Conservation (phyloP, 352 stramenopile genomes). For the Saprolegnia diclina region DNA sequence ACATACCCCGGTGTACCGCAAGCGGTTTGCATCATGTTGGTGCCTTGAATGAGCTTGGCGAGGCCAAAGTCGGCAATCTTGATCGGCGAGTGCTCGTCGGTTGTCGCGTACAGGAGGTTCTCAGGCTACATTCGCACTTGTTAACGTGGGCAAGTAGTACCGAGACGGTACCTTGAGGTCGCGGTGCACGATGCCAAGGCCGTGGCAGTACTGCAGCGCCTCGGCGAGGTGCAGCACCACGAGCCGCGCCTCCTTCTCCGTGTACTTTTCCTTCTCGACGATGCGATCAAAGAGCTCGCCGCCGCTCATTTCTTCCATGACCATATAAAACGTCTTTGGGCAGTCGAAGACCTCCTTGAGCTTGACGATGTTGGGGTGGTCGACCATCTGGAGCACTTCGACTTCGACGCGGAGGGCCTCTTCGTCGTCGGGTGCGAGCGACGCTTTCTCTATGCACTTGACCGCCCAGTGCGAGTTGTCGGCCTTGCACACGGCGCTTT, state of each 20-base stretch:
- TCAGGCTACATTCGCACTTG: conserved; percentile 41
- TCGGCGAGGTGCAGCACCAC: conserved; percentile 82
- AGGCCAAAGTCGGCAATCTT: conserved; percentile 92
- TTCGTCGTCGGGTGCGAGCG: conserved; percentile 70
- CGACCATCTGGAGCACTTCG: conserved; percentile 70
- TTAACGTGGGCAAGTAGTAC: background rate
- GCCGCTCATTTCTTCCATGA: conserved; percentile 89
- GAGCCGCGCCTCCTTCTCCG: conserved; percentile 75
- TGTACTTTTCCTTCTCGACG: conserved; percentile 89
- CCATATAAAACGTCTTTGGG: conserved; percentile 88
- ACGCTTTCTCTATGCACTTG: conserved; percentile 83
- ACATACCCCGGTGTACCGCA: conserved; percentile 96
- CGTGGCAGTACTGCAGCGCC: conserved; percentile 85
- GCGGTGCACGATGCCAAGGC: conserved; percentile 86
- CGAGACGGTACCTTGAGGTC: conserved; percentile 53
- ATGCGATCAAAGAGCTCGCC: conserved; percentile 91
- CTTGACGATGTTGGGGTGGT: conserved; percentile 84
- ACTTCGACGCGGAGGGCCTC: conserved; percentile 78
- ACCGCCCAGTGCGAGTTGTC: conserved; percentile 76
- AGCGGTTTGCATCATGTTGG: conserved; percentile 91
- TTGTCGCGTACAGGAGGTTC: conserved; percentile 83
- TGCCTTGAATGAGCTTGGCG: conserved; percentile 86
- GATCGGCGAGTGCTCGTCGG: conserved; percentile 86
- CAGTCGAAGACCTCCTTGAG: conserved; percentile 86
- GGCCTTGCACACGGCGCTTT: conserved; percentile 67